Evolutionary conservation across 371 early-diverging fungal species (phyloP).

Genomic region (Fennellomyces sp.): DNA sequence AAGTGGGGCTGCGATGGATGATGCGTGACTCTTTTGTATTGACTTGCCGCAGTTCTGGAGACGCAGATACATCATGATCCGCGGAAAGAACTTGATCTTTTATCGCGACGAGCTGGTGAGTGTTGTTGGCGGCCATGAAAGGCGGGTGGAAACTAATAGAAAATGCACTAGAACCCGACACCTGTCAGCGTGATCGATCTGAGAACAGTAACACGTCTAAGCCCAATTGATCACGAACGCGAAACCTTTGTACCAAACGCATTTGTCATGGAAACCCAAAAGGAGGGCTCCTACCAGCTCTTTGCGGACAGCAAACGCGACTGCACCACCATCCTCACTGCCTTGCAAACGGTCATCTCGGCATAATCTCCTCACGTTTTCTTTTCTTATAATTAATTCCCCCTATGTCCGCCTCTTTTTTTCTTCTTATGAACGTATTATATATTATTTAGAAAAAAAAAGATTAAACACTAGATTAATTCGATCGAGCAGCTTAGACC

Average conservation of each 20-base stretch:
- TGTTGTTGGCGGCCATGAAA: neutral
- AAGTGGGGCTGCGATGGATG: neutral
- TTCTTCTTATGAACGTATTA: neutral
- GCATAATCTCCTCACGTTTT: constrained; percentile 6
- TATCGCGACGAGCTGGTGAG: constrained; percentile 20
- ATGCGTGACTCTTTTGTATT: neutral
- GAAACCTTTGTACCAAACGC: constrained; percentile 49
- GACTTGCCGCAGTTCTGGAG: constrained; percentile 18
- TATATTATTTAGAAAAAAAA: neutral
- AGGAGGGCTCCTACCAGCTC: constrained; percentile 35
- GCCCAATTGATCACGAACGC: constrained; percentile 36
- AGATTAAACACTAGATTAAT: neutral
- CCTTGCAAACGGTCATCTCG: constrained; percentile 34
- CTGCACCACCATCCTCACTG: constrained; percentile 37
- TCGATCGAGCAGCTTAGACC: constrained; percentile 8
- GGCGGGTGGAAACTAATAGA: neutral
- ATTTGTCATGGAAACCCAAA: constrained; percentile 32
- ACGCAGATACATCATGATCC: constrained; percentile 25
- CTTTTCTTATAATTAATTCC: neutral
- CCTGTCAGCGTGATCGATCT: constrained; percentile 53
- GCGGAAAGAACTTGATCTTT: constrained; percentile 21
- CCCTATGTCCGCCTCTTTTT: neutral
- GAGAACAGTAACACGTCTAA: constrained; percentile 23
- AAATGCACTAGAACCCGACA: constrained; percentile 25
- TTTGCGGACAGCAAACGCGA: constrained; percentile 40